A percentile compares a stretch with the other conserved stretches of the same genome.
Evolutionary conservation across 129 eudicot genomes (phyloP).

Genomic region (Lactuca sativa): DNA sequence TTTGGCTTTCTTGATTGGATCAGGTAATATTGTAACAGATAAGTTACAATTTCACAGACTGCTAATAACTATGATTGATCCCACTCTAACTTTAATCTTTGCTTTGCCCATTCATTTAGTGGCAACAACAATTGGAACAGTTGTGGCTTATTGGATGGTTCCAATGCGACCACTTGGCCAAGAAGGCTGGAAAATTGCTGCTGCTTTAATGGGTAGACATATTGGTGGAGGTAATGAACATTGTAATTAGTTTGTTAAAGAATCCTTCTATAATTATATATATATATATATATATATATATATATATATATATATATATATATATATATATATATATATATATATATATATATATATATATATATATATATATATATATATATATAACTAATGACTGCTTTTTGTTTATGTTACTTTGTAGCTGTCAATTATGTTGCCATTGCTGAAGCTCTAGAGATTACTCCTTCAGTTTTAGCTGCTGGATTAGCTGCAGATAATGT

Average conservation of each 20-base stretch:
- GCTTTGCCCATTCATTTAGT: constrained; percentile 39
- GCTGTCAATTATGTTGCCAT: constrained; percentile 96
- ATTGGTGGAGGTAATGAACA: constrained; percentile 81
- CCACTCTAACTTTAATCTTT: background rate
- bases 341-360: too few species aligned
- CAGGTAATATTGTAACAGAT: constrained; percentile 45
- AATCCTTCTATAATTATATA: background rate
- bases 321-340: too few species aligned
- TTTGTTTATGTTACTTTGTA: constrained; percentile 31
- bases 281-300: too few species aligned
- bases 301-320: too few species aligned
- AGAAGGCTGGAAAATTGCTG: constrained; percentile 95
- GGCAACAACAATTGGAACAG: constrained; percentile 80
- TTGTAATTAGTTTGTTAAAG: background rate
- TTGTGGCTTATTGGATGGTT: constrained; percentile 70
- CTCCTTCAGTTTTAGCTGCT: constrained; percentile 81
- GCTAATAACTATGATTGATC: too few species aligned
- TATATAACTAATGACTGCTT: background rate
- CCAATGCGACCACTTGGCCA: constrained; percentile 85
- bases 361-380: too few species aligned
- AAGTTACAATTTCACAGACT: background rate
- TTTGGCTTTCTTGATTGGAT: constrained; percentile 86
- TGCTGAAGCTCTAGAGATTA: constrained; percentile 65
- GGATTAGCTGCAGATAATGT: constrained; percentile 94
- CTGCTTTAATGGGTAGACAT: constrained; percentile 96